Base-by-base conservation (phyloP, 768 basidiomycete species). In the Mycena chlorophos region DNA sequence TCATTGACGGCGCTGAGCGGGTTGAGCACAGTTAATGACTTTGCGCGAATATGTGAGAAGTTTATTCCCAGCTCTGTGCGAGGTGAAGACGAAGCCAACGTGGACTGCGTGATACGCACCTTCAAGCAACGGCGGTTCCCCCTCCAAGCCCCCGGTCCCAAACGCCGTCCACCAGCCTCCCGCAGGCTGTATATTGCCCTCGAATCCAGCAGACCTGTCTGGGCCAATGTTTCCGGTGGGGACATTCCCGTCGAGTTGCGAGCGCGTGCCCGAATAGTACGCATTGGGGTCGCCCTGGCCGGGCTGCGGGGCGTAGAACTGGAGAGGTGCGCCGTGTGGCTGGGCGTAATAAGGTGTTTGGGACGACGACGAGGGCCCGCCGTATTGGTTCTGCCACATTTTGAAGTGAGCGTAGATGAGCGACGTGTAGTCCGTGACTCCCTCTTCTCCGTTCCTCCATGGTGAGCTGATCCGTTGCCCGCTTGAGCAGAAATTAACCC, bases 81-180 rank as follows among this genome's bases (percentile, higher is more conserved):
- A 20, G 23, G 20, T 5, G 19, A 13, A 50, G 28, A 25, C 28
- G 52, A 52, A 56, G 50, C 50, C 31, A 46, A 39, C 43, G 37
- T 29, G 16, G 49, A 46, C 14, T n/a, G 45, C n/a, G 3, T 40
- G 27, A 16, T 22, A 72, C 78, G 64, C 61, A 93, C 96, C 96
- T 84, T 99, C 87, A 50, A 99, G 82, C 66, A 99, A 73, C 30
- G 96, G 94, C 47, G 94, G 91, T 67, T 99, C 97, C 27, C 95
- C 96, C 69, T 97, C 95, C 55, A 96, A 86, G 13, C 93, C 94
- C 49, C 93, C 94, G 2, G 93, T 94, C 28, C 94, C 94, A 75
- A 98, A 96, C 29, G 94, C 94, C 23, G 91, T 91, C 90, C 93
- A 94, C 94, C 94, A 98, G 17, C 84, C 82, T 2, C 88, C 89